A percentile compares a stretch with the other conserved stretches of the same genome.
These are phyloP conservation scores for Begonia peltatifolia DNA, from an alignment of 306 rosid genomes.

Conservation along the genomic window DNA sequence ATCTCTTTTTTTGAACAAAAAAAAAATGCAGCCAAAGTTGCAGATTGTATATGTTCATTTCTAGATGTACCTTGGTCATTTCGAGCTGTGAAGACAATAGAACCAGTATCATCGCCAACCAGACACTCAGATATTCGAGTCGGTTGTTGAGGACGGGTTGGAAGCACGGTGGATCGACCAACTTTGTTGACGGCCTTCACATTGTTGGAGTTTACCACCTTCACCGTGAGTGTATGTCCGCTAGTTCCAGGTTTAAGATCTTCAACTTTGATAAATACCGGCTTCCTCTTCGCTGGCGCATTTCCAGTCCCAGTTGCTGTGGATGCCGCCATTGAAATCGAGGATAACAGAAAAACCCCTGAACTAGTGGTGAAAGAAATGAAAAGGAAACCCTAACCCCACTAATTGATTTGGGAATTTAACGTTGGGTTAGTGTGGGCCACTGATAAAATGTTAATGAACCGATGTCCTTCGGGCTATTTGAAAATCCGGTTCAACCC, in stretches of 20 bases:
- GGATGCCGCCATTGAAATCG: constrained; percentile 13
- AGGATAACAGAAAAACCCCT: neutral
- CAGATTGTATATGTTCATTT: neutral
- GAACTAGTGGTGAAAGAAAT: neutral
- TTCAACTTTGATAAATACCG: constrained; percentile 68
- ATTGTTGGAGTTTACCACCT: constrained; percentile 49
- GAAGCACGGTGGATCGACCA: constrained; percentile 36
- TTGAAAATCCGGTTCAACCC: no score
- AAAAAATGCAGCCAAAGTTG: no score
- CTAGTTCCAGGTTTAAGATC: constrained; percentile 64
- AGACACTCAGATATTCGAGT: constrained; percentile 64
- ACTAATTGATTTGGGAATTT: constrained; percentile 3
- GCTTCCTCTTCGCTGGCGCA: constrained; percentile 51
- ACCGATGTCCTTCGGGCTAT: no score
- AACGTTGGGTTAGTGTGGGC: neutral
- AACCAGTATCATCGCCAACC: constrained; percentile 68
- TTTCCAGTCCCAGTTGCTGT: constrained; percentile 9
- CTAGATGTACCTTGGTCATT: constrained; percentile 57
- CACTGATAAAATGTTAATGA: no score
- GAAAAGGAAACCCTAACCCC: constrained; percentile 13
- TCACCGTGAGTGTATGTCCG: constrained; percentile 75
- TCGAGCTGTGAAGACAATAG: constrained; percentile 73
- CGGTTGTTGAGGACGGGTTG: constrained; percentile 31
- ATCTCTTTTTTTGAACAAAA: no score
- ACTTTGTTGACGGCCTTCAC: constrained; percentile 27